These are phyloP conservation scores for Amorphotheca resinae DNA, from an alignment of 495 filamentous ascomycete species.

Conservation along the genomic window DNA sequence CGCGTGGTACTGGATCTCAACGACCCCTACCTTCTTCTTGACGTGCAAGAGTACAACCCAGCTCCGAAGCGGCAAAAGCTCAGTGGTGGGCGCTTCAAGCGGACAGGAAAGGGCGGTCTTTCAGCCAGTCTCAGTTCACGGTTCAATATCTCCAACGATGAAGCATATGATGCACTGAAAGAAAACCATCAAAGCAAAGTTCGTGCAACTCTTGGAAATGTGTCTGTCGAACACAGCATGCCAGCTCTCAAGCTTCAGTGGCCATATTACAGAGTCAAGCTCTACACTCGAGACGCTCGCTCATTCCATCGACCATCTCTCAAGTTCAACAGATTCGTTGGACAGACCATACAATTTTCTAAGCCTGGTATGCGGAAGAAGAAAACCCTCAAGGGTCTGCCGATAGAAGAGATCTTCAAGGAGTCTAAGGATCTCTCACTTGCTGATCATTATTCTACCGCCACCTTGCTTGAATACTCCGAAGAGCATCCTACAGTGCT, in stretches of 20 bases:
- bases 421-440: conserved; percentile 65
- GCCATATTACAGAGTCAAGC: conserved; percentile 83
- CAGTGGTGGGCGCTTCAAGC: conserved; percentile 30
- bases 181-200: conserved; percentile 95
- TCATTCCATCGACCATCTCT: conserved; percentile 79
- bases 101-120: conserved; percentile 41
- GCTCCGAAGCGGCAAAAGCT: conserved; percentile 25
- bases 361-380: conserved; percentile 60
- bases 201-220: conserved; percentile 73
- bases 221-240: conserved; percentile 81
- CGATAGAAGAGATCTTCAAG: conserved; percentile 59
- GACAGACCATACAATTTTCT: conserved; percentile 40
- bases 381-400: conserved; percentile 66
- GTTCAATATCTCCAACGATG: conserved; percentile 94
- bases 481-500: conserved; percentile 85
- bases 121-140: conserved; percentile 53
- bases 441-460: conserved; percentile 68
- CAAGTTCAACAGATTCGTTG: conserved; percentile 42
- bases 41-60: conserved; percentile 34
- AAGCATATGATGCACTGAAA: conserved; percentile 88
- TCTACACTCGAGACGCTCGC: conserved; percentile 66
- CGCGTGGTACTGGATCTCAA: conserved; percentile 76
- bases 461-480: conserved; percentile 84
- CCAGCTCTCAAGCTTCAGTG: conserved; percentile 82
- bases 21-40: conserved; percentile 76